Conservation (phyloP, 2,329 filamentous ascomycete genomes). For the Chrysoporthe puriensis region DNA sequence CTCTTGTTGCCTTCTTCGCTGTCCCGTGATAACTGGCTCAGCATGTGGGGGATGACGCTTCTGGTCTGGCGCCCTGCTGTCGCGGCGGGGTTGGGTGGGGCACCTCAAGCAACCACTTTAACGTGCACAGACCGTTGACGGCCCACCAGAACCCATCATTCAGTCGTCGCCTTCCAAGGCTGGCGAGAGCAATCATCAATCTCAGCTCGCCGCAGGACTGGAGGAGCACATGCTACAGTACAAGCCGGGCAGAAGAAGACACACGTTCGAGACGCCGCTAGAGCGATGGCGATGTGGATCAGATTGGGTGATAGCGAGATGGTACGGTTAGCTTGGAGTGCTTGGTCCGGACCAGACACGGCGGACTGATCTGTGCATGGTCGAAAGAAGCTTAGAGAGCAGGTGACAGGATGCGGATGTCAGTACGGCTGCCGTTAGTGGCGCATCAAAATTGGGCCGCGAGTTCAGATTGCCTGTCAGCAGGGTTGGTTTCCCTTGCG, state of each 20-base stretch:
- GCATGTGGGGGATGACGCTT: not conserved
- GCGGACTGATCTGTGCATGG: not conserved
- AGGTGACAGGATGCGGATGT: not conserved
- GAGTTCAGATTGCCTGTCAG: not conserved
- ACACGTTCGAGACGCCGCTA: not conserved
- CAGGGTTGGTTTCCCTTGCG: conserved; percentile 1
- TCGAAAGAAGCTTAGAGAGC: not conserved
- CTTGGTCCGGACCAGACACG: not conserved
- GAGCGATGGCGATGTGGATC: not conserved
- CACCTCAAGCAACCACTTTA: conserved; percentile 11
- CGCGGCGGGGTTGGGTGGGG: conserved; percentile 5
- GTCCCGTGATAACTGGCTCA: not conserved
- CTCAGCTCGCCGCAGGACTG: not conserved
- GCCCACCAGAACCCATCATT: not conserved
- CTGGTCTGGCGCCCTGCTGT: not conserved
- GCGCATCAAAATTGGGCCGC: not conserved
- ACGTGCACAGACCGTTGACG: conserved; percentile 6
- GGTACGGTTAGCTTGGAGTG: not conserved
- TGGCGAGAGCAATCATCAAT: too few relatives aligned
- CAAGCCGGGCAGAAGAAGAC: not conserved
- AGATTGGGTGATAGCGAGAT: not conserved
- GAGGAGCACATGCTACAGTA: not conserved
- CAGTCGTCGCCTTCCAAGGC: not conserved
- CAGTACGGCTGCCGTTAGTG: not conserved
- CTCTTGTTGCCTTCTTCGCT: not conserved